phyloP scores from a whole-genome alignment of 2,329 filamentous ascomycete genomes.

The Hymenotorrendiella dingleyae region DNA sequence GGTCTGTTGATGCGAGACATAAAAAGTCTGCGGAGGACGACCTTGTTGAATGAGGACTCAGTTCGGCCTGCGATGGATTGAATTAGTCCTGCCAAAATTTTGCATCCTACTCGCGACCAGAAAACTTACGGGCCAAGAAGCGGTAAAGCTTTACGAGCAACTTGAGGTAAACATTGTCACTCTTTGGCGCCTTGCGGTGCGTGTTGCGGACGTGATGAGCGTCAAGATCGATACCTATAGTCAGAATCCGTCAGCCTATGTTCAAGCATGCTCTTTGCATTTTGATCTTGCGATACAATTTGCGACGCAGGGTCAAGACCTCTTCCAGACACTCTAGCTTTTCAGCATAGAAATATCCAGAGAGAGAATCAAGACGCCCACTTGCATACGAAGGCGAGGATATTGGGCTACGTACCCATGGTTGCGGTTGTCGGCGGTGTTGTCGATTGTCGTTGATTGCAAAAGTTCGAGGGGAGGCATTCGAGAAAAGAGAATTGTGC shows the following conservation, averaged over 20 bases:
- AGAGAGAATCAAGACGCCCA: constrained; percentile 25
- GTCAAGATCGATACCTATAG: constrained; percentile 65
- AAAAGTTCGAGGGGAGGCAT: constrained; percentile 6
- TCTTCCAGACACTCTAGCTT: constrained; percentile 16
- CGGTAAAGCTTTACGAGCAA: constrained; percentile 97
- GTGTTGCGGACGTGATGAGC: constrained; percentile 63
- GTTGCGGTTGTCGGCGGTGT: constrained; percentile 28
- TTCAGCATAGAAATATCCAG: constrained; percentile 11
- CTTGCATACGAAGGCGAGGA: constrained; percentile 32
- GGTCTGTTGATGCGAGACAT: constrained; percentile 99
- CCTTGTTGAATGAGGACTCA: constrained; percentile 97
- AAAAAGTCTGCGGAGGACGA: constrained; percentile 92
- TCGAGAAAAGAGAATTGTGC: background rate
- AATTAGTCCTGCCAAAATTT: no score
- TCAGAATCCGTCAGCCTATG: constrained; percentile 55
- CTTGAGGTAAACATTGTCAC: constrained; percentile 96
- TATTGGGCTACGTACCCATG: constrained; percentile 32
- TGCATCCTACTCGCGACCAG: no score
- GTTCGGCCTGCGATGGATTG: constrained; percentile 72
- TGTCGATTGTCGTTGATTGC: constrained; percentile 13
- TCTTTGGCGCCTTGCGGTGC: constrained; percentile 94
- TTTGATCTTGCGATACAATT: constrained; percentile 30
- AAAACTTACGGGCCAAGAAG: constrained; percentile 83
- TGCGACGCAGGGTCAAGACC: constrained; percentile 29
- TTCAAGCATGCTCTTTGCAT: constrained; percentile 57